Percentiles rank a stretch among this genome's conserved stretches.
Conservation (phyloP, 768 basidiomycete genomes). For the Pleurotus ostreatus region DNA sequence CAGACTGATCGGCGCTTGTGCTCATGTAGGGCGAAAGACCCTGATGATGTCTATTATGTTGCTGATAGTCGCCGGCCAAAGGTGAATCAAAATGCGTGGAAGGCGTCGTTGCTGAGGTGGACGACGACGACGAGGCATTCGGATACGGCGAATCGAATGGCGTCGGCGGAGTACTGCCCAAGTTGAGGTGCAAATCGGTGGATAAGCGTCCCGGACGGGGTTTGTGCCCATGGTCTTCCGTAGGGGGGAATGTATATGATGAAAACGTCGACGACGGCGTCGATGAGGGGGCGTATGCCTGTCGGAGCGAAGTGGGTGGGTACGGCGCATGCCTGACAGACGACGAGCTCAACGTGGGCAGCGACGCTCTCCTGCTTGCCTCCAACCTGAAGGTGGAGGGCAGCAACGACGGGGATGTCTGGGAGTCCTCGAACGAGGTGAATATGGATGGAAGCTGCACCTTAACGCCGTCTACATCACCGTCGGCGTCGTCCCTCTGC, state of each 20-base stretch:
- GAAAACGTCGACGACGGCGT: slow-evolving; percentile 35
- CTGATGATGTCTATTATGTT: slow-evolving; percentile 39
- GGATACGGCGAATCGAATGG: slow-evolving; percentile 49
- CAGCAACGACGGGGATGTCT: no score
- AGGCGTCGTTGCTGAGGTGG: slow-evolving; percentile 42
- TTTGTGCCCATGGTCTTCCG: slow-evolving; percentile 35
- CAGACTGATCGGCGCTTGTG: slow-evolving; percentile 31
- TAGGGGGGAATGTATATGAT: slow-evolving; percentile 55
- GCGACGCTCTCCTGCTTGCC: slow-evolving; percentile 51
- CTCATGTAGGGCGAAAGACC: slow-evolving; percentile 33
- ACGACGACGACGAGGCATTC: slow-evolving; percentile 48
- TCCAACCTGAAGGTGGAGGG: slow-evolving; percentile 41
- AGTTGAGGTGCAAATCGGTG: slow-evolving; percentile 39
- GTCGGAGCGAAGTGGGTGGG: slow-evolving; percentile 44
- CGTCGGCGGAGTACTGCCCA: slow-evolving; percentile 38
- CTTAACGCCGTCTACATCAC: slow-evolving; percentile 43
- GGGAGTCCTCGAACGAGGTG: slow-evolving; percentile 55
- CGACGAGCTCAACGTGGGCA: slow-evolving; percentile 58
- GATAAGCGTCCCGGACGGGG: slow-evolving; percentile 45
- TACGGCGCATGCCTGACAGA: slow-evolving; percentile 53
- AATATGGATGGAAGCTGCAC: slow-evolving; percentile 77
- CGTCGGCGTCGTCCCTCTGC: slow-evolving; percentile 31
- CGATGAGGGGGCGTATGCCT: slow-evolving; percentile 36
- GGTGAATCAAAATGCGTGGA: slow-evolving; percentile 43
- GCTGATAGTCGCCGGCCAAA: slow-evolving; percentile 43